phyloP scores from a whole-genome alignment of 202 grass and related monocot genomes.

The Carex sylvatica region DNA sequence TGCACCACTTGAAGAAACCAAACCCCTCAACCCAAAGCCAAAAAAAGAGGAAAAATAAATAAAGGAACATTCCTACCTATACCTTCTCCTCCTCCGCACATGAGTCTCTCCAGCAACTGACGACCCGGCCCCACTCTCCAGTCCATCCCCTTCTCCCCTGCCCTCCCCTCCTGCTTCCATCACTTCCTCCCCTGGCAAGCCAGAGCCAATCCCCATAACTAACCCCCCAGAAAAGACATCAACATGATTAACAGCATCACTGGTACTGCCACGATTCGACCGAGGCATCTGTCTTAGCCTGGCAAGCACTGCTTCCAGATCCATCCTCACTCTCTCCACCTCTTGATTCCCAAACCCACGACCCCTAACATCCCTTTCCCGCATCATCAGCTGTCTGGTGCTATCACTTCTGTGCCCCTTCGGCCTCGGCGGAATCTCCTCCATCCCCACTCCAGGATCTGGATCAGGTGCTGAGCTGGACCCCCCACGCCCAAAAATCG shows the following conservation, averaged over 20 bases:
- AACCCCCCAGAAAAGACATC: neutral
- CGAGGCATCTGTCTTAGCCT: constrained; percentile 25
- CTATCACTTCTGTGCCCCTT: constrained; percentile 53
- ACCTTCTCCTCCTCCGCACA: constrained; percentile 32
- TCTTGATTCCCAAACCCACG: neutral
- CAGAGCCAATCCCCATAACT: neutral
- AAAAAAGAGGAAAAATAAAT: neutral
- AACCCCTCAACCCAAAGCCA: neutral
- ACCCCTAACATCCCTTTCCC: constrained; percentile 17
- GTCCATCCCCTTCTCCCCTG: neutral
- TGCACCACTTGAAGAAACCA: neutral
- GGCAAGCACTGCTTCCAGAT: constrained; percentile 17
- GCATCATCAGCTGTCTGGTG: constrained; percentile 55
- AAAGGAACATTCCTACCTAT: constrained; percentile 17
- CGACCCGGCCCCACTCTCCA: neutral
- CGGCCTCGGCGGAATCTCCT: constrained; percentile 66
- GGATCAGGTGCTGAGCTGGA: constrained; percentile 12
- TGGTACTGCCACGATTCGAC: neutral
- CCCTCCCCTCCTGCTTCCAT: neutral
- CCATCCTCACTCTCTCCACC: constrained; percentile 20
- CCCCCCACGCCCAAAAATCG: constrained; percentile 78
- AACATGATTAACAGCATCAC: neutral
- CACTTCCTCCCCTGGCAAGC: neutral
- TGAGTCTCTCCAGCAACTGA: constrained; percentile 15
- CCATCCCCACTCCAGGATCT: constrained; percentile 6